A percentile compares a stretch with the other conserved stretches of the same genome.
Evolutionary conservation across 2,329 filamentous ascomycete species (phyloP).

Genomic region (Trichoderma gracile): DNA sequence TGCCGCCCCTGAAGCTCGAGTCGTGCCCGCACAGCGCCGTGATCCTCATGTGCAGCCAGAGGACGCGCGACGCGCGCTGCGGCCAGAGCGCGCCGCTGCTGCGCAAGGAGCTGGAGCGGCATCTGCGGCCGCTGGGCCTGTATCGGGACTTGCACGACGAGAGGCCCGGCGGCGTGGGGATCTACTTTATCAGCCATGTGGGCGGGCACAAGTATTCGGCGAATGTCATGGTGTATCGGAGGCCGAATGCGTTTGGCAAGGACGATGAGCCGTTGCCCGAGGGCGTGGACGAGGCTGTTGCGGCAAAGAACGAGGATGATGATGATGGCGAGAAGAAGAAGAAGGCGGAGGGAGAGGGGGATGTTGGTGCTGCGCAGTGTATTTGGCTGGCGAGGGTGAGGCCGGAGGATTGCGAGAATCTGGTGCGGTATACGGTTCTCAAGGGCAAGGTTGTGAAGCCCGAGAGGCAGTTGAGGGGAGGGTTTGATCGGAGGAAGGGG

Average conservation of each 20-base stretch:
- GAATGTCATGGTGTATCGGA: slow-evolving; percentile 89
- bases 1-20: slow-evolving; percentile 36
- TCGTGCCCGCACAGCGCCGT: slow-evolving; percentile 81
- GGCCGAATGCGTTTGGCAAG: slow-evolving; percentile 57
- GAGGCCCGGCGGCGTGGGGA: slow-evolving; percentile 85
- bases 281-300: slow-evolving; percentile 32
- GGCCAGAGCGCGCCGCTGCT: slow-evolving; percentile 90
- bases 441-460: slow-evolving; percentile 95
- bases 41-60: slow-evolving; percentile 91
- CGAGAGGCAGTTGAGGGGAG: slow-evolving; percentile 78
- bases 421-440: slow-evolving; percentile 83
- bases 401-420: slow-evolving; percentile 90
- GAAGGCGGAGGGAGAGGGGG: slow-evolving; percentile 28
- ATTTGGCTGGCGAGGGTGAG: slow-evolving; percentile 86
- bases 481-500: slow-evolving; percentile 81
- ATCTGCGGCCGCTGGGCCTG: slow-evolving; percentile 79
- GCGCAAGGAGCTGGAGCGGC: slow-evolving; percentile 84
- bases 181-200: slow-evolving; percentile 96
- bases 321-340: background rate
- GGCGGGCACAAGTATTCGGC: slow-evolving; percentile 96
- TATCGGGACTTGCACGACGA: slow-evolving; percentile 87
- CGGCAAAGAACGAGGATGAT: slow-evolving; percentile 32
- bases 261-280: slow-evolving; percentile 43
- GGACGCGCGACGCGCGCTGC: slow-evolving; percentile 91
- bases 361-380: slow-evolving; percentile 73